Conservation (phyloP, 2,329 filamentous ascomycete genomes). For the Xylogone sp. region DNA sequence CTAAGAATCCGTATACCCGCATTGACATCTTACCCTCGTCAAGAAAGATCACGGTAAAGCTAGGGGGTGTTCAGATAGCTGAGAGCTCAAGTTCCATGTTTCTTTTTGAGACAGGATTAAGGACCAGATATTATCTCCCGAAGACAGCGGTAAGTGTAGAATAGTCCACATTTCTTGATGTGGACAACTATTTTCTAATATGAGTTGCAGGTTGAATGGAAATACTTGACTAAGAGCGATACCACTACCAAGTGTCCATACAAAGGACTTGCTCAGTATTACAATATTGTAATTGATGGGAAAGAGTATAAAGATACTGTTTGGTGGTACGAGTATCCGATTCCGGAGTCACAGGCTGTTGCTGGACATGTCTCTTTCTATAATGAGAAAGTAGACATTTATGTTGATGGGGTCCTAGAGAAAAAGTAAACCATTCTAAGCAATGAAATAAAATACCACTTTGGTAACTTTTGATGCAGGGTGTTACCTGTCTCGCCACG, state of each 20-base stretch:
- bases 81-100: slow-evolving; percentile 41
- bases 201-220: slow-evolving; percentile 35
- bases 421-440: slow-evolving; percentile 4
- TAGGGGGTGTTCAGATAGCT: slow-evolving; percentile 43
- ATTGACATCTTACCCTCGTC: slow-evolving; percentile 55
- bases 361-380: slow-evolving; percentile 59
- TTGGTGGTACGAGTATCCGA: slow-evolving; percentile 60
- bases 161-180: slow-evolving; percentile 30
- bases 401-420: slow-evolving; percentile 41
- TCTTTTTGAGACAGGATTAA: slow-evolving; percentile 56
- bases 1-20: slow-evolving; percentile 63
- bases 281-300: slow-evolving; percentile 45
- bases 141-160: slow-evolving; percentile 30
- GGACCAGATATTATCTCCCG: slow-evolving; percentile 56
- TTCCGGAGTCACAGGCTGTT: slow-evolving; percentile 49
- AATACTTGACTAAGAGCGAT: slow-evolving; percentile 32
- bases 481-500: background rate
- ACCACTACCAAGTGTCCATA: slow-evolving; percentile 59
- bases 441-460: background rate
- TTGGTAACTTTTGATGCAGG: background rate
- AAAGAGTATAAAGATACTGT: slow-evolving; percentile 45
- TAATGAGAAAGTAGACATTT: slow-evolving; percentile 62
- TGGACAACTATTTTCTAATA: slow-evolving; percentile 14
- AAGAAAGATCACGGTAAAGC: slow-evolving; percentile 45
- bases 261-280: slow-evolving; percentile 62